Evolutionary conservation across 2,329 filamentous ascomycete species (phyloP).

Genomic region (Penicillium oxalicum): DNA sequence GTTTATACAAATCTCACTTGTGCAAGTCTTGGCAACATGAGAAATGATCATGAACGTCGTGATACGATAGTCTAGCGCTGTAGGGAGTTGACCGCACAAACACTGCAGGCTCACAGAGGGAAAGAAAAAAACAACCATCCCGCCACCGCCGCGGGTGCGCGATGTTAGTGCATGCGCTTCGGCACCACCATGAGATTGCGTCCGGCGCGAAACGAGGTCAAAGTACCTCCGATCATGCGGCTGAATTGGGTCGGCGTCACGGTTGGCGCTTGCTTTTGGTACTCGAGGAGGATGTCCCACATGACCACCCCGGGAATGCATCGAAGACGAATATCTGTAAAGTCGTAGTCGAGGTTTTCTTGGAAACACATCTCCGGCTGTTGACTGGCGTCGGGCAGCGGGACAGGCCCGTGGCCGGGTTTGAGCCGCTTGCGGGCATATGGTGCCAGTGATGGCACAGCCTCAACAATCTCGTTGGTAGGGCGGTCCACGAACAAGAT

Average conservation of each 20-base stretch:
- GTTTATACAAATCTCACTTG: too few relatives aligned
- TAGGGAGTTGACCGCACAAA: too few relatives aligned
- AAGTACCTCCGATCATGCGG: slow-evolving; percentile 25
- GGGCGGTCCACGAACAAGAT: slow-evolving; percentile 27
- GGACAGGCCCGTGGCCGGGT: slow-evolving; percentile 19
- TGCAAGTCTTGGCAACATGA: too few relatives aligned
- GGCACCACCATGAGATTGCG: slow-evolving; percentile 4
- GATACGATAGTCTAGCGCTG: too few relatives aligned
- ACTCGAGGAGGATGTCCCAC: slow-evolving; percentile 35
- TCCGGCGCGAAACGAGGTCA: slow-evolving; percentile 24
- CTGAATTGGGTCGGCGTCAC: slow-evolving; percentile 19
- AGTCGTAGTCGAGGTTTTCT: slow-evolving; percentile 31
- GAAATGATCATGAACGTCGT: too few relatives aligned
- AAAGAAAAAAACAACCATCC: too few relatives aligned
- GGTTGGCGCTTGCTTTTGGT: slow-evolving; percentile 26
- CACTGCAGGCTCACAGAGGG: too few relatives aligned
- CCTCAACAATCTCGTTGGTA: slow-evolving; percentile 27
- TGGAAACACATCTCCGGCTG: slow-evolving; percentile 22
- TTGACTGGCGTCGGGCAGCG: slow-evolving; percentile 16
- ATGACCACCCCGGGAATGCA: slow-evolving; percentile 25
- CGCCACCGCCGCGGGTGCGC: too few relatives aligned
- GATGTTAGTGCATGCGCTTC: slow-evolving; percentile 4
- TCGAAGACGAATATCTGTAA: slow-evolving; percentile 27
- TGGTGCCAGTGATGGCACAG: slow-evolving; percentile 29
- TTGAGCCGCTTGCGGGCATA: slow-evolving; percentile 25